A percentile compares a stretch with the other conserved stretches of the same genome.
Conservation (phyloP, 2,329 filamentous ascomycete species). For the Emmonsiellopsis sp. region DNA sequence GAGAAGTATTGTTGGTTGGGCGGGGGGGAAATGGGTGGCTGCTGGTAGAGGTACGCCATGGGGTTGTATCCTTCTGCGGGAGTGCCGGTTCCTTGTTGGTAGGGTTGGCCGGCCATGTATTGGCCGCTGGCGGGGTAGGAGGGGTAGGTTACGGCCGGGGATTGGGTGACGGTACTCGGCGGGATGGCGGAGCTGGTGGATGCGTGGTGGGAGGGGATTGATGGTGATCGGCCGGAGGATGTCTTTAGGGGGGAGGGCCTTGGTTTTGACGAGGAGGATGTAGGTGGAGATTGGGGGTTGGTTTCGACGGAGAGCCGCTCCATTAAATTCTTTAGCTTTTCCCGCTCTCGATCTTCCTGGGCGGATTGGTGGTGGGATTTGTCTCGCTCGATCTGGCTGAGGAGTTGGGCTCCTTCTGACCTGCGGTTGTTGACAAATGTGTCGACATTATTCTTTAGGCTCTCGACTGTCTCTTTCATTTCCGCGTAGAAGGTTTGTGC, state of each 20-base stretch:
- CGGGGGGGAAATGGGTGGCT: constrained; percentile 31
- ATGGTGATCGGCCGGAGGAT: constrained; percentile 21
- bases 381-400: constrained; percentile 77
- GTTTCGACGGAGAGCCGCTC: constrained; percentile 83
- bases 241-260: constrained; percentile 21
- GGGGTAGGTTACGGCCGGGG: constrained; percentile 14
- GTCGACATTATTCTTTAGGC: constrained; percentile 89
- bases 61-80: constrained; percentile 39
- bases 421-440: constrained; percentile 92
- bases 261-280: constrained; percentile 35
- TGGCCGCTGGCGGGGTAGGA: constrained; percentile 20
- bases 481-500: constrained; percentile 91
- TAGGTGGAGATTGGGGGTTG: constrained; percentile 33
- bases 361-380: constrained; percentile 50
- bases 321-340: constrained; percentile 81
- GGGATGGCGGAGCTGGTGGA: constrained; percentile 2
- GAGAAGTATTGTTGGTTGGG: constrained; percentile 33
- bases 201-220: constrained; percentile 31
- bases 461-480: constrained; percentile 91
- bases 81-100: constrained; percentile 33
- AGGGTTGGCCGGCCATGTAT: constrained; percentile 17
- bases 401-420: constrained; percentile 79
- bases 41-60: constrained; percentile 39
- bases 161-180: not conserved
- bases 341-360: constrained; percentile 71